Conservation (phyloP, 306 rosid genomes). For the Citrullus colocynthis region DNA sequence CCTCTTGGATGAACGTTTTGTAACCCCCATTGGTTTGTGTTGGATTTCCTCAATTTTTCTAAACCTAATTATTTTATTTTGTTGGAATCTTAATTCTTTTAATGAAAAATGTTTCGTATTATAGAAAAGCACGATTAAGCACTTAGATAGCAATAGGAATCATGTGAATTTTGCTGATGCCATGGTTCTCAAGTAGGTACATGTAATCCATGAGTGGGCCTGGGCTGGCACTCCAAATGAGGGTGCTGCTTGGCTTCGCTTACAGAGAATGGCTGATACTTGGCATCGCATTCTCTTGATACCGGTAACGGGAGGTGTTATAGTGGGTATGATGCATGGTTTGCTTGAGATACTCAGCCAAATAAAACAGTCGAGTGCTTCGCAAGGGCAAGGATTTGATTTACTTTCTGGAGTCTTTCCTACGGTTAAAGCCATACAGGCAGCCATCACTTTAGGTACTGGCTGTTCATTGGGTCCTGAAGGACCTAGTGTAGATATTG, state of each 20-base stretch:
- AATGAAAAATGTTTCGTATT: background rate
- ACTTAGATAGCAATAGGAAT: background rate
- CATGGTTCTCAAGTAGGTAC: constrained; percentile 46
- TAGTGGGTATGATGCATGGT: constrained; percentile 98
- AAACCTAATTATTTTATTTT: background rate
- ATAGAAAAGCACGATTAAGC: background rate
- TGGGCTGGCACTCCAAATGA: constrained; percentile 99
- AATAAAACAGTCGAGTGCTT: constrained; percentile 62
- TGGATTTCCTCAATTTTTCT: background rate
- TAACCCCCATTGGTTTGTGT: background rate
- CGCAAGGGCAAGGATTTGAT: constrained; percentile 76
- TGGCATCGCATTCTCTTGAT: constrained; percentile 92
- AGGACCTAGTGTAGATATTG: constrained; percentile 98
- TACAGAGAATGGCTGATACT: constrained; percentile 78
- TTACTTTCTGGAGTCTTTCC: constrained; percentile 74
- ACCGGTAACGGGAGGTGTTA: constrained; percentile 90
- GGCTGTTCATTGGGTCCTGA: constrained; percentile 99
- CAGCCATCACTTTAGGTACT: constrained; percentile 86
- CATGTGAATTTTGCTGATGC: constrained; percentile 6
- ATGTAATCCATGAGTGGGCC: constrained; percentile 88
- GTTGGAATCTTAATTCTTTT: background rate
- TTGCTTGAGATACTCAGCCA: constrained; percentile 75
- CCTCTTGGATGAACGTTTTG: background rate
- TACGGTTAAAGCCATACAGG: constrained; percentile 83
- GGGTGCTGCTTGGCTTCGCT: constrained; percentile 96